Conservation (phyloP, 495 filamentous ascomycete genomes). For the Pseudotulostoma volvatum region DNA sequence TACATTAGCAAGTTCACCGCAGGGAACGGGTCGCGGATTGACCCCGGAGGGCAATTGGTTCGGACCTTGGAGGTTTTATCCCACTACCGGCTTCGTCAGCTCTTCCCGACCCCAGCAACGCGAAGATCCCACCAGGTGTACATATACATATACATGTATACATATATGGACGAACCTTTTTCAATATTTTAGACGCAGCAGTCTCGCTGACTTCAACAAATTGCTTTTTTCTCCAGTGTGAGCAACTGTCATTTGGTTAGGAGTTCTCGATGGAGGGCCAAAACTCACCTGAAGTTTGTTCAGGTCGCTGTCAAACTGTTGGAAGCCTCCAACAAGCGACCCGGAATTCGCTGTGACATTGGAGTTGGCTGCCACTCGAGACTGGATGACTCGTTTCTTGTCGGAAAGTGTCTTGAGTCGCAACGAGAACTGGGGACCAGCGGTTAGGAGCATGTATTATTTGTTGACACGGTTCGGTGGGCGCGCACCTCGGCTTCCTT, state of each 20-base stretch:
- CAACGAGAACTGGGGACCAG: slow-evolving; percentile 58
- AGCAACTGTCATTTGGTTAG: neutral
- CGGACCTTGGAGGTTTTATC: slow-evolving; percentile 92
- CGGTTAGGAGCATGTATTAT: slow-evolving; percentile 1
- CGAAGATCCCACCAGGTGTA: neutral
- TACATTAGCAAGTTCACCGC: slow-evolving; percentile 11
- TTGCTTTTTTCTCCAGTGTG: slow-evolving; percentile 35
- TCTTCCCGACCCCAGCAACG: slow-evolving; percentile 2
- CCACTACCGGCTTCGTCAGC: slow-evolving; percentile 41
- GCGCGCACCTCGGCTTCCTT: slow-evolving; percentile 91
- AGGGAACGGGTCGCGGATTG: neutral
- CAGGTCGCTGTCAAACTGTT: slow-evolving; percentile 87
- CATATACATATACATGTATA: neutral
- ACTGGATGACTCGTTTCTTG: slow-evolving; percentile 80
- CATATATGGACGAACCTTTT: slow-evolving; percentile 48
- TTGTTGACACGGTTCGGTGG: no score
- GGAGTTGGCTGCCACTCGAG: slow-evolving; percentile 52
- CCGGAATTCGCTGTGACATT: slow-evolving; percentile 83
- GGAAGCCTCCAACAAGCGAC: slow-evolving; percentile 86
- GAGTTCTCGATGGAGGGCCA: neutral
- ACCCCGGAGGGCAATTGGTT: slow-evolving; percentile 2
- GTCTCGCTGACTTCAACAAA: slow-evolving; percentile 97
- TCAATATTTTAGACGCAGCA: slow-evolving; percentile 94
- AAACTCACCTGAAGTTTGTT: slow-evolving; percentile 68
- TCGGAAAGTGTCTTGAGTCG: slow-evolving; percentile 82